Evolutionary conservation across 441 rosid species (phyloP).

Genomic region (Mallotus repandus): DNA sequence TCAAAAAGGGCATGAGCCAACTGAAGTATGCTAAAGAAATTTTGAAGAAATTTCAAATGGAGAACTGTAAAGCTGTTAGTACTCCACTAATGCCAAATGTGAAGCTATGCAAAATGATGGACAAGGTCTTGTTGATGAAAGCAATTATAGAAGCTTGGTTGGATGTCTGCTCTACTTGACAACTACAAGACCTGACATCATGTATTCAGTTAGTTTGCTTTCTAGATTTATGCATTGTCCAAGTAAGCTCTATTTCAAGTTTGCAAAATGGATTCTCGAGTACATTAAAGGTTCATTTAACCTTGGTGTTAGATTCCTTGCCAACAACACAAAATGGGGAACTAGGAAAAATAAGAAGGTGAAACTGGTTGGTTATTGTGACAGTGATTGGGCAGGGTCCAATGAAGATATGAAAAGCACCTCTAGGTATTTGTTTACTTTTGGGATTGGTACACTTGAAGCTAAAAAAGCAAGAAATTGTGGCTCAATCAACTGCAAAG

Average conservation of each 20-base stretch:
- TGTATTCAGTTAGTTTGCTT: background rate
- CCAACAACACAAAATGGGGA: no score
- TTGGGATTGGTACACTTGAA: background rate
- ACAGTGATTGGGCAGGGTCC: background rate
- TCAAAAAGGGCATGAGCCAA: background rate
- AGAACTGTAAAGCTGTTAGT: no score
- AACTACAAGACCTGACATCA: background rate
- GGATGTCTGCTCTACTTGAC: background rate
- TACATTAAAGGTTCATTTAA: no score
- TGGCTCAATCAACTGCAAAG: background rate
- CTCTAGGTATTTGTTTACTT: no score
- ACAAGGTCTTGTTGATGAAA: background rate
- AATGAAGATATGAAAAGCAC: background rate
- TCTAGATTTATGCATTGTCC: background rate
- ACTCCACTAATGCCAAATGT: background rate
- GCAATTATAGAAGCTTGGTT: background rate
- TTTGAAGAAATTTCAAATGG: no score
- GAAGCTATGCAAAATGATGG: background rate
- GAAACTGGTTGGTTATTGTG: background rate
- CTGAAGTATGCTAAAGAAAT: no score
- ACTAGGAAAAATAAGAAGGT: no score
- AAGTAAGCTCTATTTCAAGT: no score
- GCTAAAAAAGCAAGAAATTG: background rate
- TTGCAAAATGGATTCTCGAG: no score
- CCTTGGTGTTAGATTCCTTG: no score